Evolutionary conservation across 129 eudicot genomes (phyloP).

Genomic region (Rutidosis leptorrhynchoides): DNA sequence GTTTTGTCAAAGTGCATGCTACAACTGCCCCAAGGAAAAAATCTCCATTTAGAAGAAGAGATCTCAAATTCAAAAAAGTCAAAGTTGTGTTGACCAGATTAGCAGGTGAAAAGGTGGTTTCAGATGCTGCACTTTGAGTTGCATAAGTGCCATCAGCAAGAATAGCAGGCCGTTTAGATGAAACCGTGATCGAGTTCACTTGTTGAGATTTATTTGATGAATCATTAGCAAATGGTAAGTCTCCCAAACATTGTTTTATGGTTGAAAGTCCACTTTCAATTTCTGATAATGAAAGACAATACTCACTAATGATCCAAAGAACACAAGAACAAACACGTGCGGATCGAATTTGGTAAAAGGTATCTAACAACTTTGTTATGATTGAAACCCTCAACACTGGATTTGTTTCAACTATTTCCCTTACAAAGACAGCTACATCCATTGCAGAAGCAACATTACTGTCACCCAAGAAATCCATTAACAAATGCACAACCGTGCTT

Average conservation of each 20-base stretch:
- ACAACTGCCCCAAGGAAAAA: slow-evolving; percentile 96
- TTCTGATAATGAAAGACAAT: slow-evolving; percentile 90
- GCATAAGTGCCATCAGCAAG: slow-evolving; percentile 99
- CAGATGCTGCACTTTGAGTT: slow-evolving; percentile 93
- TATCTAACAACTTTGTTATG: slow-evolving; percentile 76
- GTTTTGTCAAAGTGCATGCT: slow-evolving; percentile 88
- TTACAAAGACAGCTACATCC: slow-evolving; percentile 93
- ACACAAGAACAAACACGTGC: slow-evolving; percentile 96
- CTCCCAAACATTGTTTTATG: slow-evolving; percentile 92
- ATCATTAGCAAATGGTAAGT: slow-evolving; percentile 70
- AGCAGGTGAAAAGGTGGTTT: slow-evolving; percentile 86
- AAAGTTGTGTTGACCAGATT: slow-evolving; percentile 69
- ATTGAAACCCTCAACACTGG: slow-evolving; percentile 91
- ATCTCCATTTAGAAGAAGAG: slow-evolving; percentile 86
- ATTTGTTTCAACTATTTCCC: slow-evolving; percentile 92
- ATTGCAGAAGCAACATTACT: slow-evolving; percentile 90
- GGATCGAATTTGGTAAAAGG: slow-evolving; percentile 90
- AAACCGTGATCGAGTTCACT: slow-evolving; percentile 72
- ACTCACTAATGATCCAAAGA: slow-evolving; percentile 96
- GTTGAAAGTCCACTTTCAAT: slow-evolving; percentile 90
- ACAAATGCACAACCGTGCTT: slow-evolving; percentile 85
- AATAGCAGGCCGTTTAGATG: slow-evolving; percentile 83
- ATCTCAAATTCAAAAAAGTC: slow-evolving; percentile 77
- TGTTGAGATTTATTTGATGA: slow-evolving; percentile 70
- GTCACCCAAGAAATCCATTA: slow-evolving; percentile 98